Conservation (phyloP, 106 monocot genomes). For the Chionographis japonica region DNA sequence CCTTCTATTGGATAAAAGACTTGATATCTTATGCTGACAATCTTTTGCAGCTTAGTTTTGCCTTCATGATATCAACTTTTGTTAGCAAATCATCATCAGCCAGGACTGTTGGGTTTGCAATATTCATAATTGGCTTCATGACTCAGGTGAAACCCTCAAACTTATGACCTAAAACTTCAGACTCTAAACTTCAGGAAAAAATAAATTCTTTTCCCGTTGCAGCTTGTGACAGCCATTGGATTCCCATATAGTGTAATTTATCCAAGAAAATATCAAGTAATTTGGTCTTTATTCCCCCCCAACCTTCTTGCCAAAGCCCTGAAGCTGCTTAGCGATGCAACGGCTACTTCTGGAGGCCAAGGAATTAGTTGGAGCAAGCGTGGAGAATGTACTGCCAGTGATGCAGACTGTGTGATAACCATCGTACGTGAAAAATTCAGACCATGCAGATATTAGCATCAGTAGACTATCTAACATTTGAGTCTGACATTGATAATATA, state of each 20-base stretch:
- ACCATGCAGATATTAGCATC: background rate
- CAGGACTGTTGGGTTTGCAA: conserved; percentile 79
- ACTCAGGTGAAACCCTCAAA: conserved; percentile 54
- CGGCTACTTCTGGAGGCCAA: conserved; percentile 58
- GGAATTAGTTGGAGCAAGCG: conserved; percentile 71
- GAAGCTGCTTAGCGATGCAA: conserved; percentile 59
- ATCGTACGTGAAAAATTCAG: conserved; percentile 45
- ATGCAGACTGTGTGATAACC: conserved; percentile 64
- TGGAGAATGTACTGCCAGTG: conserved; percentile 38
- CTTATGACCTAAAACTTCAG: background rate
- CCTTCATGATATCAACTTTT: conserved; percentile 88
- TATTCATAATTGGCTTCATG: conserved; percentile 85
- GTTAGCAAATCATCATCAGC: conserved; percentile 75
- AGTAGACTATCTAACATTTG: background rate
- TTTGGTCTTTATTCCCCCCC: conserved; percentile 90
- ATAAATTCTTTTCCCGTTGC: conserved; percentile 14
- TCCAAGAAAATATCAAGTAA: conserved; percentile 20
- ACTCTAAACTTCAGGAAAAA: background rate
- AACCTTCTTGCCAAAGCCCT: conserved; percentile 81
- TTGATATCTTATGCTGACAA: background rate
- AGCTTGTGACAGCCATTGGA: conserved; percentile 64
- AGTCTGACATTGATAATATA: conserved; percentile 1
- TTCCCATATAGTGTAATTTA: conserved; percentile 34
- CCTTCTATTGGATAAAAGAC: background rate
- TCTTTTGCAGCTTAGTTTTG: conserved; percentile 74